These are phyloP conservation scores for Fusarium albidum DNA, from an alignment of 2,329 filamentous ascomycete species.

Conservation along the genomic window DNA sequence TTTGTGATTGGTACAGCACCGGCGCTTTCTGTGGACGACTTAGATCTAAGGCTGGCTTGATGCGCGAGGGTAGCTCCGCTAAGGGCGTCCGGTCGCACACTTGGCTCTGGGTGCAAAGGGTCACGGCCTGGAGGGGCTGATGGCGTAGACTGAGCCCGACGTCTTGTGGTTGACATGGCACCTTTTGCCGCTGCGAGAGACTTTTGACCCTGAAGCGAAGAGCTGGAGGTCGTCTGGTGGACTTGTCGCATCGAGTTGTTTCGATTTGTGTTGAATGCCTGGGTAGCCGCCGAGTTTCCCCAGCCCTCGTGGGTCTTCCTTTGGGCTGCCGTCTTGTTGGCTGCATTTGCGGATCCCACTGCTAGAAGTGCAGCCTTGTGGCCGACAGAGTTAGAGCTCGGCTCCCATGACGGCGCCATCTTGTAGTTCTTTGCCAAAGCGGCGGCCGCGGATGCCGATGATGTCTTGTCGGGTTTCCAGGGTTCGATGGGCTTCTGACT, in stretches of 20 bases:
- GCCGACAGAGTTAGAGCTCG: conserved; percentile 69
- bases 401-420: conserved; percentile 65
- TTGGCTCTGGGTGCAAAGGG: conserved; percentile 34
- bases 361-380: conserved; percentile 80
- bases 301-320: conserved; percentile 46
- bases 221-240: conserved; percentile 42
- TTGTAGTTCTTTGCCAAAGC: conserved; percentile 53
- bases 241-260: conserved; percentile 39
- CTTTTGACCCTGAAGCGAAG: conserved; percentile 62
- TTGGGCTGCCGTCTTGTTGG: conserved; percentile 35
- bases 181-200: conserved; percentile 80
- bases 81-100: conserved; percentile 71
- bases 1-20: conserved; percentile 74
- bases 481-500: conserved; percentile 71
- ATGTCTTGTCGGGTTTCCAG: conserved; percentile 69
- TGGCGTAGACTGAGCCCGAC: conserved; percentile 71
- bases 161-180: conserved; percentile 71
- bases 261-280: conserved; percentile 62
- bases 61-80: conserved; percentile 77
- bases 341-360: conserved; percentile 47
- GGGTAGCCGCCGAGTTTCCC: conserved; percentile 75
- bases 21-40: conserved; percentile 62
- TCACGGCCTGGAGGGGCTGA: conserved; percentile 41
- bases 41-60: conserved; percentile 55
- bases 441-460: conserved; percentile 58